Evolutionary conservation across 345 rosid genomes (phyloP).

Genomic region (Sonneratia caseolaris): DNA sequence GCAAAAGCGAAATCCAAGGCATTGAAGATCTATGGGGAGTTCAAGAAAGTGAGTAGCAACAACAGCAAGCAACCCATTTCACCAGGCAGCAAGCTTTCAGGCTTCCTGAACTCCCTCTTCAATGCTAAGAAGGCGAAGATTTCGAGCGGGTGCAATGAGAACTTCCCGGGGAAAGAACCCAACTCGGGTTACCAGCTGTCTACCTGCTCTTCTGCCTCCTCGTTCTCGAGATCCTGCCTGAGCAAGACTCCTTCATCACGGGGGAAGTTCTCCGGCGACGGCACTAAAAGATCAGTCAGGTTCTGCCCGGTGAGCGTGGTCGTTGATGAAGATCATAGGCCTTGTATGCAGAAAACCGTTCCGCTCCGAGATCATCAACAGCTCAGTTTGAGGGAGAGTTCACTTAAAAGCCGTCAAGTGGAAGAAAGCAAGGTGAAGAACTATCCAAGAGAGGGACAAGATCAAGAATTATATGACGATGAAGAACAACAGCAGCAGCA

Average conservation of each 20-base stretch:
- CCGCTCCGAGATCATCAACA: not conserved
- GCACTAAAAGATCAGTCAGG: slow-evolving; percentile 57
- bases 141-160: not conserved
- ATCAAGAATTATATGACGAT: slow-evolving; percentile 1
- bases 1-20: slow-evolving; percentile 71
- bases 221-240: slow-evolving; percentile 80
- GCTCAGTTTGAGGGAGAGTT: slow-evolving; percentile 20
- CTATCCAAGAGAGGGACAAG: slow-evolving; percentile 40
- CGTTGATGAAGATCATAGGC: slow-evolving; percentile 63
- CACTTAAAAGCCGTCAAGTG: no score
- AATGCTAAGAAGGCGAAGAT: slow-evolving; percentile 49
- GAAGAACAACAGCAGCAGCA: slow-evolving; percentile 1
- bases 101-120: slow-evolving; percentile 78
- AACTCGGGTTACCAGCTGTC: slow-evolving; percentile 10
- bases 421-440: slow-evolving; percentile 20
- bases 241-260: slow-evolving; percentile 62
- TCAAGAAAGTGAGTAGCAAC: slow-evolving; percentile 52
- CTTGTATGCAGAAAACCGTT: slow-evolving; percentile 42
- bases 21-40: slow-evolving; percentile 67
- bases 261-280: slow-evolving; percentile 27
- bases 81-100: slow-evolving; percentile 72
- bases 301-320: slow-evolving; percentile 73
- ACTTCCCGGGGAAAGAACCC: not conserved
- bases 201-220: slow-evolving; percentile 73
- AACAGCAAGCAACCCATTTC: slow-evolving; percentile 78